Evolutionary conservation across 345 rosid species (phyloP), one percentile per base, ranked within the genome.

Genomic region (Aquilaria sinensis): DNA sequence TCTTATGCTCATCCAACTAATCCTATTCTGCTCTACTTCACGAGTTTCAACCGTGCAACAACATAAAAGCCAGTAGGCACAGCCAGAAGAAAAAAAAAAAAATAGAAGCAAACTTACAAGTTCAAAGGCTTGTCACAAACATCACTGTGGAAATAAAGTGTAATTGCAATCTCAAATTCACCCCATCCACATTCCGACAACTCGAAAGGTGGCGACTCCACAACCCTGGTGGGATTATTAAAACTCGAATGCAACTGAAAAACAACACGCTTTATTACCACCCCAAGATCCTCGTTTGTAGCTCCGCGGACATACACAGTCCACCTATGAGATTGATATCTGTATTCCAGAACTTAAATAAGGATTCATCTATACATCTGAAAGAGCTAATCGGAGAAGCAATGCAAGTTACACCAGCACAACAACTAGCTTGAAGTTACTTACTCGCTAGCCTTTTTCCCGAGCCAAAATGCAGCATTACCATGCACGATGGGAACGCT

Each of bases 391-490:
- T 12, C 37, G 57, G 57, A 51, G 9, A 33, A 33, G 23, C 15
- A 70, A 34, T 23, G 2, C 2, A 62, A 52, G n/a, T 58, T 60
- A 37, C 48, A 49, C 43, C 23, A 16, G 23, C 23, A 23, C 23
- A 23, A 23, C 23, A 23, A 23, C 23, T 13, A 56, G 53, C 7
- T 58, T 11, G 64, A 56, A 45, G 54, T 32, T 47, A 79, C 86
- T 77, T 77, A 88, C 92, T 88, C 96, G 58, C 83, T 85, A 53
- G 96, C 92, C 79, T 82, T 85, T 76, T 88, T 85, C 34, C 92
- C 92, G 58, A 88, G 92, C 92, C 96, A 88, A 58, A 82, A 85
- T 32, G 92, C 87, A 51, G 83, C 61, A 32, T 85, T 85, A 23
- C 96, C 92, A 13, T 80, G 85, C 57, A 88, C 92, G 61, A 88